Evolutionary conservation across 352 stramenopile genomes (phyloP), one percentile per base, ranked within the genome.

Genomic region (Pythium volutum): DNA sequence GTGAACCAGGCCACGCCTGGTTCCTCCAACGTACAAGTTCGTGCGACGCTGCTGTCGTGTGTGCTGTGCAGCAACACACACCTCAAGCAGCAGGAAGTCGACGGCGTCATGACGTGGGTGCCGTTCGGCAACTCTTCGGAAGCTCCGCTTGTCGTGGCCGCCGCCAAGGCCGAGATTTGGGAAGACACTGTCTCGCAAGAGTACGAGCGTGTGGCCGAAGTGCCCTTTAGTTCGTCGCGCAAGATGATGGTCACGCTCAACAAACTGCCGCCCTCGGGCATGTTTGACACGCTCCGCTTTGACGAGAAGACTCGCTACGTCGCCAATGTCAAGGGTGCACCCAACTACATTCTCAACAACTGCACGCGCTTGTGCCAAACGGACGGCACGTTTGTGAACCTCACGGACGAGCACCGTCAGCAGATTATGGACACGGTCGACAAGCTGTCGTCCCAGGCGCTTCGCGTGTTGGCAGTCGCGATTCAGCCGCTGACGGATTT

Each of bases 161-260:
- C 87, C 2, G 82, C 82, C 6, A 91, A 91, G 64, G 75, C 79
- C 36, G 79, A 74, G 0, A 79, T 88, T 34, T 81, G 74, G 70
- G 77, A 87, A 54, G 77, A 88, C 39, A 71, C 73, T 27, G 65
- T 84, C 14, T 18, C 71, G 3, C 55, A 53, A n/a, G 75, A 81
- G 67, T 91, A 80, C 75, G 84, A 79, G 22, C 82, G 96, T 11
- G 34, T 92, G 0, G 79, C 84, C 14, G 93, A 98, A 79, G 85
- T 98, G 43, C 90, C 95, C 0, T 99, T 99, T 77, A 97, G 75
- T 25, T 98, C 92, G 15, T 91, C 97, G 9, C 81, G 89, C 25
- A 99, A 99, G 73, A 89, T 88, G 66, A 99, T 99, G 96, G 71
- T 91, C 41, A 91, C 81, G 4, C 74, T 91, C n/a, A 84, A 89